Evolutionary conservation across 139 green algal species (phyloP).

Genomic region (Deuterostichococcus epilithicus): DNA sequence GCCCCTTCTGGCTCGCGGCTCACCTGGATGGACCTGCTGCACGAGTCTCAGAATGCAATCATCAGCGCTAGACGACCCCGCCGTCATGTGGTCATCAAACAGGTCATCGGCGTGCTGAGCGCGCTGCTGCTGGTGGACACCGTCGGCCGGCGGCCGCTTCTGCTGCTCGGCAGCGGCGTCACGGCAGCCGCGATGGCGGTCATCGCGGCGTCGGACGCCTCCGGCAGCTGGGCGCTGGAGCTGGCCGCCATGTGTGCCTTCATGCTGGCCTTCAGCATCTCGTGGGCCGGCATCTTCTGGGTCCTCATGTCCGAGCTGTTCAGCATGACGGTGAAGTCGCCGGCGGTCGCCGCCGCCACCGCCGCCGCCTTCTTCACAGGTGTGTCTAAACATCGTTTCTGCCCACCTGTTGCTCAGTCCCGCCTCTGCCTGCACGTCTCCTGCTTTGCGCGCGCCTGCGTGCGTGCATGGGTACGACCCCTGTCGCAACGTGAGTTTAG

Average conservation of each 20-base stretch:
- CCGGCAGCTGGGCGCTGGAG: constrained; percentile 23
- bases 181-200: constrained; percentile 35
- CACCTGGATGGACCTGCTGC: too few relatives aligned
- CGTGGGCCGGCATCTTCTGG: constrained; percentile 72
- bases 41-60: background rate
- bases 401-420: background rate
- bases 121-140: constrained; percentile 59
- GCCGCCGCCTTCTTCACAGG: constrained; percentile 63
- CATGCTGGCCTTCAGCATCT: constrained; percentile 68
- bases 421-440: background rate
- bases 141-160: constrained; percentile 64
- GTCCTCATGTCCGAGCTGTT: constrained; percentile 77
- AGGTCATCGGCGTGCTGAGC: constrained; percentile 49
- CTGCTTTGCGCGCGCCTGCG: background rate
- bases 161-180: constrained; percentile 58
- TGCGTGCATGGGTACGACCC: background rate
- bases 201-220: constrained; percentile 12
- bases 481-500: background rate
- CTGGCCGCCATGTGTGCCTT: constrained; percentile 67
- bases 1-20: too few relatives aligned
- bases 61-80: too few relatives aligned
- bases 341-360: constrained; percentile 51
- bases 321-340: constrained; percentile 60
- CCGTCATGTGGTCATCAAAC: too few relatives aligned
- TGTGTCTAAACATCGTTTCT: constrained; percentile 1